These are phyloP conservation scores for Heliamphora pulchella DNA, from an alignment of 179 eudicot genomes.

Conservation along the genomic window DNA sequence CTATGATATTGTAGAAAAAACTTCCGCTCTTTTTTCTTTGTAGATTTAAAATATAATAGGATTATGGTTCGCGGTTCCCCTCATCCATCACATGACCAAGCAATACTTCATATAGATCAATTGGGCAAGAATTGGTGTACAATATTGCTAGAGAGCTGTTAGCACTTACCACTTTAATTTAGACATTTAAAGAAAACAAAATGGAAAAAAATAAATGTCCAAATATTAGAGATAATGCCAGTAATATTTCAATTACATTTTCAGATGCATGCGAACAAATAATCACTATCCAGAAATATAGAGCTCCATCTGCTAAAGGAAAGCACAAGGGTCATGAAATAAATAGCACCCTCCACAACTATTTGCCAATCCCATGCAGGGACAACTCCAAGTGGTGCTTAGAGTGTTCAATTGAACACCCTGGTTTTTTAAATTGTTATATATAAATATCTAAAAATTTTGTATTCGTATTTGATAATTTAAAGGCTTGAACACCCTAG, in stretches of 20 bases:
- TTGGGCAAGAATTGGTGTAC: not conserved
- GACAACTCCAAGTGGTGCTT: too few relatives aligned
- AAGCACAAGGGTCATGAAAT: not conserved
- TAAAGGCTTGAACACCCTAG: too few relatives aligned
- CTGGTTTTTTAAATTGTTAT: too few relatives aligned
- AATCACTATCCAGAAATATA: not conserved
- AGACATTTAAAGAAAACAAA: too few relatives aligned
- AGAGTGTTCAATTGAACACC: too few relatives aligned
- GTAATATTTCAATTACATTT: constrained; percentile 1
- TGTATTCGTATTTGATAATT: too few relatives aligned
- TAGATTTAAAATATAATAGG: not conserved
- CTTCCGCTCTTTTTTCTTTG: not conserved
- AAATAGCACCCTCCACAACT: constrained; percentile 4
- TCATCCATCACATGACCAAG: not conserved
- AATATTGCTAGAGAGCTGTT: too few relatives aligned
- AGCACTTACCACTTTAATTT: too few relatives aligned
- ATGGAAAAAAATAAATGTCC: not conserved
- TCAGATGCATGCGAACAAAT: not conserved
- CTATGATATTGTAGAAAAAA: too few relatives aligned
- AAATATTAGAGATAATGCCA: not conserved
- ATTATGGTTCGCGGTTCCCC: too few relatives aligned
- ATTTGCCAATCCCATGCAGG: not conserved
- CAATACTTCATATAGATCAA: not conserved
- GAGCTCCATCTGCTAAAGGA: not conserved
- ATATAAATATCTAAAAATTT: too few relatives aligned